phyloP scores from a whole-genome alignment of 306 rosid species.

The Trifolium pratense region DNA sequence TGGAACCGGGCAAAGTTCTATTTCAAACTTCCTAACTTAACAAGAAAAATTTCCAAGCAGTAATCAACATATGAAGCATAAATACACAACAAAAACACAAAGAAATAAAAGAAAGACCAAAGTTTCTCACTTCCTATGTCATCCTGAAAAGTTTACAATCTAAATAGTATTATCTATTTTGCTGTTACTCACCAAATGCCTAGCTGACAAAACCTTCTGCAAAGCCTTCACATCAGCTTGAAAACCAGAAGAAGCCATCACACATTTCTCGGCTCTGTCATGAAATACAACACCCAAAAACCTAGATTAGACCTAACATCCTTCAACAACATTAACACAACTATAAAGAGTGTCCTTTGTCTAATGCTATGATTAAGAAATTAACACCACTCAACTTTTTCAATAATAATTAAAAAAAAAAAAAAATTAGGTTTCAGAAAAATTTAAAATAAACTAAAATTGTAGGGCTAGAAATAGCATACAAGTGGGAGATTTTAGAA shows the following conservation, averaged over 20 bases:
- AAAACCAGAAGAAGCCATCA: slow-evolving; percentile 67
- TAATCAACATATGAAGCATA: background rate
- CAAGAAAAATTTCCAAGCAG: background rate
- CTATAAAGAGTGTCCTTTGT: background rate
- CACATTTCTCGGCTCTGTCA: slow-evolving; percentile 20
- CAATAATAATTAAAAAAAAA: background rate
- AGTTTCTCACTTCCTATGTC: background rate
- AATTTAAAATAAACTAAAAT: background rate
- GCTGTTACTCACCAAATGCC: slow-evolving; percentile 56
- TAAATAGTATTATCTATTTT: background rate
- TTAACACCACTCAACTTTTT: background rate
- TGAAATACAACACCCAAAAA: background rate
- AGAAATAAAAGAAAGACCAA: slow-evolving; percentile 2
- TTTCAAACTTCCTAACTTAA: background rate
- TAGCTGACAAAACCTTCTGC: slow-evolving; percentile 59
- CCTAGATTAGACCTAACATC: background rate
- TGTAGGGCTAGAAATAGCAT: background rate
- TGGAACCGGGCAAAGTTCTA: background rate
- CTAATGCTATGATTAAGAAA: background rate
- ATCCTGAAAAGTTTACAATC: background rate
- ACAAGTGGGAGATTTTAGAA: slow-evolving; percentile 10
- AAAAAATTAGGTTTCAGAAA: background rate
- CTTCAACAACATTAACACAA: background rate
- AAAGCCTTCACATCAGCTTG: slow-evolving; percentile 98
- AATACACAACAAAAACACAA: slow-evolving; percentile 4